Percentiles rank a stretch among this genome's conserved stretches.
phyloP scores from a whole-genome alignment of 495 filamentous ascomycete species.

The Evansstolkia leycettana region DNA sequence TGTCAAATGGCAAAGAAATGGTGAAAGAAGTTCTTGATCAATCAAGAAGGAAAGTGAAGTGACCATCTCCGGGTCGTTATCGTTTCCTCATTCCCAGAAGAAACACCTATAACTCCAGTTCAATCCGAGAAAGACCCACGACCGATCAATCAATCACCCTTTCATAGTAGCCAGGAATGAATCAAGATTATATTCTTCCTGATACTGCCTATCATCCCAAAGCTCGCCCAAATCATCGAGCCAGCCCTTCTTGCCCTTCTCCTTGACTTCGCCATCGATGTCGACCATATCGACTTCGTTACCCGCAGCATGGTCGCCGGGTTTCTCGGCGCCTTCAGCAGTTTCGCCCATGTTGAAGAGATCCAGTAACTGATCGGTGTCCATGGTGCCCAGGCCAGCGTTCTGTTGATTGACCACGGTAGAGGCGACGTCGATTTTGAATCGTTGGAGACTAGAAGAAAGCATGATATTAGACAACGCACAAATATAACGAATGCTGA shows the following conservation, averaged over 20 bases:
- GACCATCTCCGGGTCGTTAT: too few species aligned
- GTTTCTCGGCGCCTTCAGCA: constrained; percentile 54
- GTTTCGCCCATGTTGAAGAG: constrained; percentile 86
- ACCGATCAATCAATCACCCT: too few species aligned
- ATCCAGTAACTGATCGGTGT: constrained; percentile 95
- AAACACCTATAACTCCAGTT: too few species aligned
- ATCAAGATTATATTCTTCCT: constrained; percentile 91
- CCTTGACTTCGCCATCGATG: constrained; percentile 78
- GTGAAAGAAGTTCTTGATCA: too few species aligned
- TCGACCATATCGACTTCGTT: constrained; percentile 91
- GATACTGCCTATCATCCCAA: constrained; percentile 93
- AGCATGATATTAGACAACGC: too few species aligned
- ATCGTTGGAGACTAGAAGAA: constrained; percentile 70
- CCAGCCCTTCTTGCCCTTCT: constrained; percentile 93
- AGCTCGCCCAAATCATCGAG: constrained; percentile 89
- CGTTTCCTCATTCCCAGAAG: too few species aligned
- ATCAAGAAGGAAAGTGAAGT: too few species aligned
- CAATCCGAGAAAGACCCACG: too few species aligned
- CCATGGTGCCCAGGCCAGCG: constrained; percentile 87
- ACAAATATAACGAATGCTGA: too few species aligned
- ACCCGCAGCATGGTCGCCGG: constrained; percentile 31
- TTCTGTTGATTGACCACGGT: constrained; percentile 99
- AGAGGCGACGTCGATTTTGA: constrained; percentile 97
- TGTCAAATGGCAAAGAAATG: too few species aligned
- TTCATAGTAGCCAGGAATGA: constrained; percentile 88